Percentiles rank a stretch among this genome's conserved stretches.
These are phyloP conservation scores for Gryganskiella cystojenkinii DNA, from an alignment of 192 early-diverging fungal species.

Conservation along the genomic window DNA sequence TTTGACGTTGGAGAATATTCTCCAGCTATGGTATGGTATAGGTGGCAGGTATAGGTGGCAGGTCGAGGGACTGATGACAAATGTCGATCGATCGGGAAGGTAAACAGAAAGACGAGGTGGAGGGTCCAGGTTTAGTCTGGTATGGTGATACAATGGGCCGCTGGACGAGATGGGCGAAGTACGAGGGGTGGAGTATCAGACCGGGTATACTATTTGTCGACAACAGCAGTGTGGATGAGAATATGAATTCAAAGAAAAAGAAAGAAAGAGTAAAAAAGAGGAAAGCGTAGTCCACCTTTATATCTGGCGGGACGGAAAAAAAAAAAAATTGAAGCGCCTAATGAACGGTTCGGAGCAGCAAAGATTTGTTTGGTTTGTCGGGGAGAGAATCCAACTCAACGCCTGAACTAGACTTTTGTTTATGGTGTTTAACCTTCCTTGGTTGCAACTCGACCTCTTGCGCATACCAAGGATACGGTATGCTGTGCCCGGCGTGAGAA, in stretches of 20 bases:
- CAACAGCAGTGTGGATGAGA: not conserved
- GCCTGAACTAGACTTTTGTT: too few relatives aligned
- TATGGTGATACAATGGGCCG: slow-evolving; percentile 4
- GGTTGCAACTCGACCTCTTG: too few relatives aligned
- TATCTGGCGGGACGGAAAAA: too few relatives aligned
- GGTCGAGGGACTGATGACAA: not conserved
- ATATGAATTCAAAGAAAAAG: not conserved
- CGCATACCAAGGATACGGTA: too few relatives aligned
- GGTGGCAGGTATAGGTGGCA: not conserved
- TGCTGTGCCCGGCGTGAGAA: too few relatives aligned
- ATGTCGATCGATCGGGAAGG: too few relatives aligned
- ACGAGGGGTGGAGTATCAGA: not conserved
- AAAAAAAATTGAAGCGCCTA: not conserved
- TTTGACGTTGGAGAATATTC: too few relatives aligned
- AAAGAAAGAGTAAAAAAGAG: not conserved
- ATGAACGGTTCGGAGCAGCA: not conserved
- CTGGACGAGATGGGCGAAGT: not conserved
- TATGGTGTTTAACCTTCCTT: too few relatives aligned
- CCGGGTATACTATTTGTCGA: too few relatives aligned
- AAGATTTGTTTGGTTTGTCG: not conserved
- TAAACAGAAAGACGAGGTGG: not conserved
- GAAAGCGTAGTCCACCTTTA: not conserved
- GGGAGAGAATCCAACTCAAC: too few relatives aligned
- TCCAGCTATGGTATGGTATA: too few relatives aligned
- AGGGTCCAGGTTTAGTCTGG: not conserved